Evolutionary conservation across 371 early-diverging fungal genomes (phyloP), one percentile per base, ranked within the genome.

Genomic region (Rhizopus arrhizus): DNA sequence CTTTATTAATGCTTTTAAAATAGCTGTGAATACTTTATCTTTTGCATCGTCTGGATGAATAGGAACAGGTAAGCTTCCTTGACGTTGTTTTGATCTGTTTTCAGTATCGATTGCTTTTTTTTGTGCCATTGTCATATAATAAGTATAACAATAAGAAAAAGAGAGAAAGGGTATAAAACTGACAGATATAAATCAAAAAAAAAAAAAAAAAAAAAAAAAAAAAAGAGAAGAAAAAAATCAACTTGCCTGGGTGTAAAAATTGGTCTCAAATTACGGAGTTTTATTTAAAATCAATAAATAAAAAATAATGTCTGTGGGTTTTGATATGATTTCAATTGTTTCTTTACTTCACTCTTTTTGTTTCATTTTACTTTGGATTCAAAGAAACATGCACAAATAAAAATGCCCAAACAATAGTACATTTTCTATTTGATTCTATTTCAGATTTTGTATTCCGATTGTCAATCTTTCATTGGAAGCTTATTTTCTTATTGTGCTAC

Each of bases 21-120:
- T 90, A 45, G 92, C 93, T 5, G 89, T 85, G 65, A 93, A 87
- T 34, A 91, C 91, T 71, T 91, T 91, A 70, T 91, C 91, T 58
- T 88, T 82, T 16, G 88, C 85, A 70, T 92, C 93, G 62, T 91
- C 90, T 2, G 87, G 86, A 66, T 90, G 90, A 59, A 87, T 77
- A n/a, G 75, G 51, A 12, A 72, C 72, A 42, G 73, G 73, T 32
- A 72, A 58, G 36, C 60, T 29, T 48, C 12, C 48, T 48, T 48
- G 48, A 48, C 29, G 48, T 29, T 48, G 5, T 15, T 48, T 48
- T 22, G 29, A 12, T 29, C 28, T 48, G 12, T 48, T 48, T 48
- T 48, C 48, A 28, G 8, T 48, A 9, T 8, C 28, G 29, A 9
- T 48, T 29, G 10, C 29, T 28, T 48, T 48, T 48, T 48, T 22